Evolutionary conservation across 805 yeast genomes (phyloP), one percentile per base, ranked within the genome.

Genomic region (Sugiyamaella americana): DNA sequence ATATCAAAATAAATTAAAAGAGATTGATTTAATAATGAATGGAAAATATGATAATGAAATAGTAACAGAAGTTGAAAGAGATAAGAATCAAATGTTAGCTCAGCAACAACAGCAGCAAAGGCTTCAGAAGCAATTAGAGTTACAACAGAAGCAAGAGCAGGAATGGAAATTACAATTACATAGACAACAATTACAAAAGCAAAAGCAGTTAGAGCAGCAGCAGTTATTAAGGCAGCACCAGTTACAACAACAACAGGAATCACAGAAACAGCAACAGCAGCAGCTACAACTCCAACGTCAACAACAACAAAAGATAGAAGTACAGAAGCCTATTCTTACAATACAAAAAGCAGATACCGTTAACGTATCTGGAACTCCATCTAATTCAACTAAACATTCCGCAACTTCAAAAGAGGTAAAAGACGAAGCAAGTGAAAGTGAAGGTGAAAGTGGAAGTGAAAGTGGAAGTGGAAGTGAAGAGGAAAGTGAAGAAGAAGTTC

Each of bases 31-130:
- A 52, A 70, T 73, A 13, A 73, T 69, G 42, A 58, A 60, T 32
- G 75, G 76, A 1, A 64, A 64, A 43, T 58, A 71, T 52, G 72
- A 70, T 37, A 67, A 66, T 24, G 61, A 64, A 34, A 53, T 60
- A 13, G 49, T 67, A n/a, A 41, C 43, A 13, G 57, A 54, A 17
- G 36, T 45, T 10, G 51, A 49, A 21, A 17, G 50, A 56, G 37
- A 69, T 64, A 49, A 58, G 60, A 43, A 41, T 51, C n/a, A 48
- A 51, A 29, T 44, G 26, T 21, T 17, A 20, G 40, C 30, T 32
- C 44, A 46, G 21, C 50, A 43, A 32, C 43, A 46, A 40, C 37
- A 13, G 17, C 37, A 17, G 40, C 51, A 47, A 8, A 44, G 42
- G 30, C 40, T 51, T 20, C 54, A 57, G 48, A 38, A 53, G 44